Conservation (phyloP, 2,329 filamentous ascomycete species). For the Trichoderma breve region DNA sequence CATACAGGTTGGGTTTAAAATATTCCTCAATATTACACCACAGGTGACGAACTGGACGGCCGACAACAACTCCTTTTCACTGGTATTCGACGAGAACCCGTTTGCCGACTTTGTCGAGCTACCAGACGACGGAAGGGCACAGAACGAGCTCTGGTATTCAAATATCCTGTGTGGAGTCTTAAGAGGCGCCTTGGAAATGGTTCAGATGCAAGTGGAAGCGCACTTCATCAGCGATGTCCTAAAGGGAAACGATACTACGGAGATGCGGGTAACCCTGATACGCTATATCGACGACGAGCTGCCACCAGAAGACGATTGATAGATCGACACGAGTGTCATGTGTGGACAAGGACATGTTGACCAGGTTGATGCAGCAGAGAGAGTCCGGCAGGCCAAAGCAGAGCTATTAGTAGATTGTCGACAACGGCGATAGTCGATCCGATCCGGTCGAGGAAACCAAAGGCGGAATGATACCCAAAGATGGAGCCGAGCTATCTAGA, state of each 20-base stretch:
- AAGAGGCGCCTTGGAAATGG: constrained; percentile 92
- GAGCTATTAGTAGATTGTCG: neutral
- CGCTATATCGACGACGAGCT: constrained; percentile 97
- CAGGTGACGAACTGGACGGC: constrained; percentile 92
- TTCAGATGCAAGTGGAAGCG: constrained; percentile 98
- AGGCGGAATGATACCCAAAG: constrained; percentile 6
- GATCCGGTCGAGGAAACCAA: neutral
- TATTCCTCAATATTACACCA: constrained; percentile 95
- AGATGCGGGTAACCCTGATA: constrained; percentile 91
- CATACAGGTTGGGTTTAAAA: constrained; percentile 89
- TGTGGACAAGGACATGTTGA: neutral
- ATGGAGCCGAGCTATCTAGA: neutral
- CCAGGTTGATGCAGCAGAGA: neutral
- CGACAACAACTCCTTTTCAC: constrained; percentile 93
- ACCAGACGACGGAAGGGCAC: constrained; percentile 89
- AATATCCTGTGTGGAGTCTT: constrained; percentile 95
- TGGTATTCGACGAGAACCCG: constrained; percentile 96
- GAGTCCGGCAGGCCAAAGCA: no score
- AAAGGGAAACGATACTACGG: constrained; percentile 90
- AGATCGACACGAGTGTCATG: neutral
- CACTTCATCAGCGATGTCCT: constrained; percentile 94
- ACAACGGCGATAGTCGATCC: neutral
- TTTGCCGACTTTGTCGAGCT: constrained; percentile 96
- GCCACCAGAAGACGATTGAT: constrained; percentile 88
- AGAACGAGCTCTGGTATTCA: constrained; percentile 97